These are phyloP conservation scores for Trichoderma hamatum DNA, from an alignment of 2,329 filamentous ascomycete species.

Conservation along the genomic window DNA sequence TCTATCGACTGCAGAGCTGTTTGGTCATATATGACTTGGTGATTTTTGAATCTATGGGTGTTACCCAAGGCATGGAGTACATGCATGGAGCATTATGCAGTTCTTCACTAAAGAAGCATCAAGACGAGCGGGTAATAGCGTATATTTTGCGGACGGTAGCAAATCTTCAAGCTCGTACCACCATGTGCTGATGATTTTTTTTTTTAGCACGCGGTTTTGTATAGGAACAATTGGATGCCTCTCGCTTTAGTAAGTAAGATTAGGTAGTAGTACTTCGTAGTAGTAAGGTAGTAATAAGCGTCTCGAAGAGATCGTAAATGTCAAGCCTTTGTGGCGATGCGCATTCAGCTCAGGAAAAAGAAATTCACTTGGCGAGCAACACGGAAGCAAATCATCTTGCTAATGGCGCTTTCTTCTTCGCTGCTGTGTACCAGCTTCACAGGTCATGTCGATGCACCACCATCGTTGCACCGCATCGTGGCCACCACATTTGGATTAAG, in stretches of 20 bases:
- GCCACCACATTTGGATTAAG: constrained; percentile 1
- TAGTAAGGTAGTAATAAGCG: neutral
- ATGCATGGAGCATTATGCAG: constrained; percentile 7
- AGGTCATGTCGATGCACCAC: neutral
- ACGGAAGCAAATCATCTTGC: neutral
- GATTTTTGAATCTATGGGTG: neutral
- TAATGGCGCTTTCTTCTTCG: neutral
- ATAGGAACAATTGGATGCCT: neutral
- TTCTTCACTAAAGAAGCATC: constrained; percentile 1
- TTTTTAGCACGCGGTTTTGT: neutral
- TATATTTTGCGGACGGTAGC: neutral
- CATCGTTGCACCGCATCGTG: constrained; percentile 9
- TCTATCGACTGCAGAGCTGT: neutral
- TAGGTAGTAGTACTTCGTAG: neutral
- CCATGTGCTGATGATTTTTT: neutral
- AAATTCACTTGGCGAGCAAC: neutral
- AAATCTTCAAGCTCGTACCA: neutral
- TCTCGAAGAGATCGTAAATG: neutral
- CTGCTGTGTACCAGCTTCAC: neutral
- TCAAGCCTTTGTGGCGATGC: neutral
- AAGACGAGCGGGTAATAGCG: neutral
- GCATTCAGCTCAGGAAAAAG: neutral
- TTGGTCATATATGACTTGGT: neutral
- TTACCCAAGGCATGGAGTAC: neutral
- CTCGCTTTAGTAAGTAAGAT: neutral